Evolutionary conservation across 306 rosid genomes (phyloP), one percentile per base, ranked within the genome.

Genomic region (Sesbania bispinosa): DNA sequence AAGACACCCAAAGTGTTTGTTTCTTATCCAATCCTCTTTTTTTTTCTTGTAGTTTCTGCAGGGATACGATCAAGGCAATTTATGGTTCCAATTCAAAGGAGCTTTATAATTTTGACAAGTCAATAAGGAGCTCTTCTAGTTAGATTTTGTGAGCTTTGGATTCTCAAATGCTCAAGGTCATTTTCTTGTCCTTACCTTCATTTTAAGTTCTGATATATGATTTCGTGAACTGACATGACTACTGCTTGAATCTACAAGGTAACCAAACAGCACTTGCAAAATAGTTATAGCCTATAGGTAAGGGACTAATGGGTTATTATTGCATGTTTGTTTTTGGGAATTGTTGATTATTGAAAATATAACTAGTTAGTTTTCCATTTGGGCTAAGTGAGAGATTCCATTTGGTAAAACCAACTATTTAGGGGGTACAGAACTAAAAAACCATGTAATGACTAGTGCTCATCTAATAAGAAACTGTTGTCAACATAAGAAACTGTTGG

Each of bases 41-140:
- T 38, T 48, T 42, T 54, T 71, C 36, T 67, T 84, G 81, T 82
- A 93, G 98, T 79, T 82, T 80, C 76, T 93, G 97, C 76, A 87
- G 85, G 80, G 96, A 90, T 72, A 84, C 88, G 6, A 93, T 90
- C 23, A 90, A 93, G 70, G 67, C 82, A 52, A 70, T 90, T 77
- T 89, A 93, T 62, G 96, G 98, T 69, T 53, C 90, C 58, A 46
- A 79, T 55, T 90, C 98, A 16, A 78, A 85, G 81, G 98, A 93
- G 81, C 80, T 90, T 58, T 23, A 35, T 35, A 78, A 82, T 82
- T 93, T 87, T 85, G 84, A 90, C 69, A 6, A 66, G 43, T 62
- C 90, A 18, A 74, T 84, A 33, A 76, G 73, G 73, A 77, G 38
- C 67, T 42, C 78, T 61, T 65, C 81, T 39, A 19, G 69, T 66